Conservation (phyloP, 306 rosid species). For the Comarum palustre region DNA sequence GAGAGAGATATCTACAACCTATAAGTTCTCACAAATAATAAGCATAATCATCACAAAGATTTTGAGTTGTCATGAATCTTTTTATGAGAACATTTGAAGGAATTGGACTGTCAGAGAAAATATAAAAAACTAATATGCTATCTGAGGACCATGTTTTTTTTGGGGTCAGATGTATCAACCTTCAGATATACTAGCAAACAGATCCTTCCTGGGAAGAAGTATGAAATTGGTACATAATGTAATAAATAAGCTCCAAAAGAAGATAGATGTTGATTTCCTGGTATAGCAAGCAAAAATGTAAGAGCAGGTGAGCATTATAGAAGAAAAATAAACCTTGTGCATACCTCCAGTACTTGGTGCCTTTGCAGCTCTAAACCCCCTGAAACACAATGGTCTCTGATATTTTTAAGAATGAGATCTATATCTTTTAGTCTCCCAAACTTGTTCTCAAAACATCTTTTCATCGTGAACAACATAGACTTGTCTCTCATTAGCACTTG, state of each 20-base stretch:
- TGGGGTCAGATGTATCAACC: background rate
- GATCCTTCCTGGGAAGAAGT: background rate
- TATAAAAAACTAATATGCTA: background rate
- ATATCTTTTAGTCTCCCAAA: conserved; percentile 54
- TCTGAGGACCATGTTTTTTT: background rate
- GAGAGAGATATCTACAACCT: background rate
- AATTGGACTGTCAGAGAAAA: background rate
- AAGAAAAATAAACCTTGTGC: conserved; percentile 14
- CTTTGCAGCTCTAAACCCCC: conserved; percentile 43
- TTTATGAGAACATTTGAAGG: background rate
- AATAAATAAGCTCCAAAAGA: background rate
- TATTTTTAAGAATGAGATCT: conserved; percentile 51
- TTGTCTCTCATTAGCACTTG: conserved; percentile 58
- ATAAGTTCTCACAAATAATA: conserved; percentile 14
- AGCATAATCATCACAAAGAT: conserved; percentile 12
- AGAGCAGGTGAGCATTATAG: background rate
- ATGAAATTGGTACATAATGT: background rate
- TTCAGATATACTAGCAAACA: background rate
- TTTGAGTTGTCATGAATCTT: background rate
- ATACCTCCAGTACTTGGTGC: conserved; percentile 53
- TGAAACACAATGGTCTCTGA: conserved; percentile 41
- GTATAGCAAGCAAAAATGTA: conserved; percentile 8
- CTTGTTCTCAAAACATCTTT: conserved; percentile 59
- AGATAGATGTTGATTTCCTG: conserved; percentile 7
- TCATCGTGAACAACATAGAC: conserved; percentile 43